phyloP scores from a whole-genome alignment of 2,329 filamentous ascomycete species.

The Sclerotiophoma versabilis region DNA sequence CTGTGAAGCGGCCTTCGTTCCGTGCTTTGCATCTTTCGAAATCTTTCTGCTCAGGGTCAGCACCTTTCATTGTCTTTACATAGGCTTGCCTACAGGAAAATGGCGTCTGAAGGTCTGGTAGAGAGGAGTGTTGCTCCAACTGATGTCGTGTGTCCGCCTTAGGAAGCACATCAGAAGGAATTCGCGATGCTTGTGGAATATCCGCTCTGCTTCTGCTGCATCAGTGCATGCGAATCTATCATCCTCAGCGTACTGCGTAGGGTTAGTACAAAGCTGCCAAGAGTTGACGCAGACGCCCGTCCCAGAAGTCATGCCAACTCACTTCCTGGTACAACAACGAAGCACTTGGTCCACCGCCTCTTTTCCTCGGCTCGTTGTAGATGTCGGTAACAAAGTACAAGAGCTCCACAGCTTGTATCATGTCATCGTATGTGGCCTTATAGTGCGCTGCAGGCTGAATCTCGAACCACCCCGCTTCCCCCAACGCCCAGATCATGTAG shows the following conservation, averaged over 20 bases:
- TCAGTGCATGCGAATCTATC: slow-evolving; percentile 37
- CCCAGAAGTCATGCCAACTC: slow-evolving; percentile 22
- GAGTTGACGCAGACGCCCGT: not conserved
- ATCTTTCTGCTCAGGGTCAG: slow-evolving; percentile 33
- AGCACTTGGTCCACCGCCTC: slow-evolving; percentile 48
- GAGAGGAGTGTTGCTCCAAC: slow-evolving; percentile 54
- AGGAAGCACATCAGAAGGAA: slow-evolving; percentile 57
- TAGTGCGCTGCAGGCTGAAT: slow-evolving; percentile 68
- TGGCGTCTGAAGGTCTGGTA: slow-evolving; percentile 50
- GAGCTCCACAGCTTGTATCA: slow-evolving; percentile 68
- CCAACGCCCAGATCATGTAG: slow-evolving; percentile 70
- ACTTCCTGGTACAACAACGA: slow-evolving; percentile 51
- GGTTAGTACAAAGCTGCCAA: slow-evolving; percentile 13
- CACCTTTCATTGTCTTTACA: not conserved
- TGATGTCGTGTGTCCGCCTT: slow-evolving; percentile 52
- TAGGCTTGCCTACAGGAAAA: slow-evolving; percentile 42
- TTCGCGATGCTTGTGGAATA: slow-evolving; percentile 48
- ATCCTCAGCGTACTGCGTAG: slow-evolving; percentile 46
- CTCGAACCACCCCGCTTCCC: slow-evolving; percentile 72
- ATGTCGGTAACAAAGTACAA: slow-evolving; percentile 69
- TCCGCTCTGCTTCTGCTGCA: slow-evolving; percentile 31
- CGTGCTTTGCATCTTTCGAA: slow-evolving; percentile 43
- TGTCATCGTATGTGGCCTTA: slow-evolving; percentile 62
- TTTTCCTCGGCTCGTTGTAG: slow-evolving; percentile 56
- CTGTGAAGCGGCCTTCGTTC: slow-evolving; percentile 36